Evolutionary conservation across 1,139 yeast genomes (phyloP), one percentile per base, ranked within the genome.

Genomic region (Petasospora fabianii): DNA sequence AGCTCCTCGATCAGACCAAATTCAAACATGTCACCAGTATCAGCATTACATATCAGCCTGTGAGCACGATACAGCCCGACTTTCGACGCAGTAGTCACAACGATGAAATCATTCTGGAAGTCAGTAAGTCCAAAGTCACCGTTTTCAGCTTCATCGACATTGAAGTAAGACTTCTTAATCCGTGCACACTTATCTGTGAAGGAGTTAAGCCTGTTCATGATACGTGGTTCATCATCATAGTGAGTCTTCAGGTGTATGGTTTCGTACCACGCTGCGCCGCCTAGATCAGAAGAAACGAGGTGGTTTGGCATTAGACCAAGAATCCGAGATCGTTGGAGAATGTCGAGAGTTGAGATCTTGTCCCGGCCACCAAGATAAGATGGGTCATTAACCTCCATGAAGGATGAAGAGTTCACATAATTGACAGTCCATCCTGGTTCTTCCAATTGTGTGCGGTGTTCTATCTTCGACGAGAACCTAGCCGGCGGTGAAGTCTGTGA

Each of bases 401-500:
- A 81, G 46, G 61, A 66, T 5, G 48, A 48, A 1, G 65, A 56
- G 12, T 58, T 53, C 1, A 80, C 56, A 2, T 68, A 65, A 34
- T 64, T 65, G 11, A 69, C 59, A 2, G 84, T 70, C 86, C 87
- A 80, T 36, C 75, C 76, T 45, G 70, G 73, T 34, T 76, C 80
- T 6, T 61, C 62, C 21, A 78, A 49, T 11, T 68, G 49, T 1
- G 67, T 54, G 7, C 68, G 46, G 33, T 53, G 51, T 6, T 56
- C 41, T 13, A 59, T 51, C 20, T 3, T 51, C 29, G 35, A 26
- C 3, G 27, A 17, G n/a, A 37, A 33, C 6, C n/a, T n/a, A n/a
- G 17, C 9, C 3, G 28, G 11, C 6, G 17, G 34, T n/a, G 34
- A 15, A 11, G 18, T 28, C n/a, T n/a, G n/a, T 12, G 6, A 15